phyloP scores from a whole-genome alignment of 83 land plant species.

The Thuja plicata region DNA sequence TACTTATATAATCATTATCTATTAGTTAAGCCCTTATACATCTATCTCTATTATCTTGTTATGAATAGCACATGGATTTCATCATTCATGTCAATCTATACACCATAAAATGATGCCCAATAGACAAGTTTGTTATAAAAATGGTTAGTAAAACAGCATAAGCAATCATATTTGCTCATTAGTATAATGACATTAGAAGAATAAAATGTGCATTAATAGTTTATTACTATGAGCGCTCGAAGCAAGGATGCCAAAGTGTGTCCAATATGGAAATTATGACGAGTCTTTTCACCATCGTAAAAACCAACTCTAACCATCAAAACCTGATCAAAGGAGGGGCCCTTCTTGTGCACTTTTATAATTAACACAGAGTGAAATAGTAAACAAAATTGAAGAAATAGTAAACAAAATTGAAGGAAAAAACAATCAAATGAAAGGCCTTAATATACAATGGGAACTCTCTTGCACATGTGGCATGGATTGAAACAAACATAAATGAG shows the following conservation, averaged over 20 bases:
- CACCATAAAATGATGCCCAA: background rate
- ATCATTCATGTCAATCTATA: background rate
- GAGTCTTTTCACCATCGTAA: background rate
- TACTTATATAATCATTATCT: background rate
- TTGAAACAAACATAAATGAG: background rate
- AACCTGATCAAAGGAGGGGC: background rate
- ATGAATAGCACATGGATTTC: background rate
- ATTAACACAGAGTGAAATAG: background rate
- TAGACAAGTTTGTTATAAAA: background rate
- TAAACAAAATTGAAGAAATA: background rate
- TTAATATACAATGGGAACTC: background rate
- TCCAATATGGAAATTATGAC: background rate
- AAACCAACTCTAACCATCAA: background rate
- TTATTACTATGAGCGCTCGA: background rate
- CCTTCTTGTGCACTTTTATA: background rate
- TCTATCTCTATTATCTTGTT: background rate
- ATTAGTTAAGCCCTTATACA: background rate
- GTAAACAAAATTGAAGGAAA: background rate
- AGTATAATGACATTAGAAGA: background rate
- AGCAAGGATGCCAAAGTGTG: background rate
- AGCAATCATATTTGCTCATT: background rate
- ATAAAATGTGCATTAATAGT: background rate
- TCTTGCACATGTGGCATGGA: background rate
- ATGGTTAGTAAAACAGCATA: background rate
- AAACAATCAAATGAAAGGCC: background rate